Base-by-base conservation (phyloP, 106 monocot species). In the Dactylorhiza incarnata region DNA sequence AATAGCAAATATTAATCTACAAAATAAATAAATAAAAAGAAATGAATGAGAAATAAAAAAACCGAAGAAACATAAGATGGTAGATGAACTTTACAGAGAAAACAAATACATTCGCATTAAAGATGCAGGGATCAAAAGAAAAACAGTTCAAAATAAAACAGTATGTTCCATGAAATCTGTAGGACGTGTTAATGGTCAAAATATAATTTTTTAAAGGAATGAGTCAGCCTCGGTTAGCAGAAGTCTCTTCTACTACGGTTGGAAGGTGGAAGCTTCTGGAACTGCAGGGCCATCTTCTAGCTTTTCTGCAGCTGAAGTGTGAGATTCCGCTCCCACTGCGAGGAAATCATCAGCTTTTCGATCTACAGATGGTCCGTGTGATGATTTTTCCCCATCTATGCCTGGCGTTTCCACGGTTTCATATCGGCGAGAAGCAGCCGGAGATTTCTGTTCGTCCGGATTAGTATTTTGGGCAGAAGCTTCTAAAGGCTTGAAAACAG, bases 401-500 rank as follows among this genome's bases (percentile, higher is more conserved):
- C 24, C n/a, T 17, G 17, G 6, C 45, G 14, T 46, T 69, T 16
- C 17, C 37, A 66, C 10, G 14, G 66, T 66, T 26, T 43, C 26
- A 37, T 10, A 10, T 10, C 2, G 66, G 29, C 11, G 29, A 10
- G 71, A 22, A 19, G 44, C 19, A 71, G 1, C 47, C 22, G 72
- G 10, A 46, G 45, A 46, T 70, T 45, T 37, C 7, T 20, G 19
- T 22, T 37, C 37, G 13, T 29, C 13, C 37, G 14, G 29, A 66
- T 7, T 26, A 37, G 29, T 26, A 7, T 66, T 70, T 17, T 70
- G n/a, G 45, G 72, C 48, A 1, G 49, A 48, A 72, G 49, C 22
- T 16, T 72, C 72, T 19, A 48, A 72, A 20, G 49, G 49, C 72
- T 72, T 49, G 15, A 22, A 72, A 49, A 1, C 72, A 72, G 22